Evolutionary conservation across 1,139 yeast species (phyloP), one percentile per base, ranked within the genome.

Genomic region (Geotrichum klebahnii): DNA sequence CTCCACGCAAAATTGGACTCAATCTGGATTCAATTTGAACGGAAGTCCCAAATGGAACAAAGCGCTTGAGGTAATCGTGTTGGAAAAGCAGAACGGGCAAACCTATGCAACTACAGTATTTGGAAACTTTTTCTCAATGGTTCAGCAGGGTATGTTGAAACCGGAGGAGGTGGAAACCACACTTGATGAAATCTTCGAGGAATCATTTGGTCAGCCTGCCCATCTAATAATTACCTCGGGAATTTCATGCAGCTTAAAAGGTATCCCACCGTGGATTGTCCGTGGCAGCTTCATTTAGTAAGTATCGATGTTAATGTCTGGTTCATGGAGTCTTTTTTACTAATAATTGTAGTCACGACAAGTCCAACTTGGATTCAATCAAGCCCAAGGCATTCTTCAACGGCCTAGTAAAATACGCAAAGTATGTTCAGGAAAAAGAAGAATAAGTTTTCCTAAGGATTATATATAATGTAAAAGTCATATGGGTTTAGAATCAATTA

Each of bases 221-320:
- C 34, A 48, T 10, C 35, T 48, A 28, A 43, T 52, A n/a, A 37
- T 52, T n/a, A 44, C 48, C 6, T 22, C 50, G 5, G 54, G 54
- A 3, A 24, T 34, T n/a, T 16, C 43, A 12, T 36, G 45, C 28
- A 17, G 19, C 8, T 34, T 40, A 12, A 36, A 52, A 12, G 54
- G 54, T 8, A 44, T 52, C 32, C 49, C 54, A n/a, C 54, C 54
- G n/a, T 26, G 39, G 22, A 41, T 33, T 31, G 36, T 51, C 16
- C 38, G 36, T 14, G 46, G 47, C 24, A 42, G 48, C 20, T 9
- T 24, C 34, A 3, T 41, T 28, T 45, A 46, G 50, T 50, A 45
- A 36, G 53, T 39, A 8, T 16, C 42, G 28, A 8, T n/a, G 6
- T n/a, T 26, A 23, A 28, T 31, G 1, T 33, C 19, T 8, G 6